Base-by-base conservation (phyloP, 2,329 filamentous ascomycete genomes). In the Ilyonectria sp. region DNA sequence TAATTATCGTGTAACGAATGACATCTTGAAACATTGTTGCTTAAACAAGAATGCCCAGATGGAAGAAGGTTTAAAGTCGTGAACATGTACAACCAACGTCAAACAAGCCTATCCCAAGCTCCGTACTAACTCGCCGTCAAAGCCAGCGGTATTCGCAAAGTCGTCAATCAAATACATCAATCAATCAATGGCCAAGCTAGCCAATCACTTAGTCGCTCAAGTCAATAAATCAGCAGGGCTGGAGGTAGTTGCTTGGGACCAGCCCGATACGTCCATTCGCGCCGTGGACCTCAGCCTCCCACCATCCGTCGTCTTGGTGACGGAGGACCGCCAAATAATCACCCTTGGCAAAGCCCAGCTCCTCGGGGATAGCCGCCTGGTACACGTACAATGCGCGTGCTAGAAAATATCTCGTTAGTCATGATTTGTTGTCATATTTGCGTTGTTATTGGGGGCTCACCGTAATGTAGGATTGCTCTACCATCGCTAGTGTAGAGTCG, bases 301-400 rank as follows among this genome's bases (percentile, higher is more conserved):
- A 99, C 96, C 96, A 99, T 21, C 96, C 96, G 78, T 99, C 96
- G 79, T 99, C 96, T 82, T 99, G 96, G 76, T 97, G 90, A 67
- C 95, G 89, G 53, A 98, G 85, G 15, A 99, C 91, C 2, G 95
- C 94, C 15, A 99, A 86, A 66, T 95, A 90, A 78, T 99, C 97
- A 54, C 95, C 95, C 84, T 99, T 99, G 53, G 87, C 86, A 80
- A 99, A 99, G 15, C 93, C 92, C 21, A 99, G 85, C 82, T 99
- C 97, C 79, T 98, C 96, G 0, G 95, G 94, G 65, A 99, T 99
- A 23, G 94, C 95, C 2, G 96, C 94, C 77, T 93, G 91, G 80
- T 99, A 99, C 84, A 94, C 91, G 81, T 98, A 99, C 85, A 98
- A 87, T 29, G 96, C 95, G 47, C 95, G 93, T 61, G 96, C 96